Evolutionary conservation across 2,329 filamentous ascomycete genomes (phyloP), one percentile per base, ranked within the genome.

Genomic region (Penicillium olsonii): DNA sequence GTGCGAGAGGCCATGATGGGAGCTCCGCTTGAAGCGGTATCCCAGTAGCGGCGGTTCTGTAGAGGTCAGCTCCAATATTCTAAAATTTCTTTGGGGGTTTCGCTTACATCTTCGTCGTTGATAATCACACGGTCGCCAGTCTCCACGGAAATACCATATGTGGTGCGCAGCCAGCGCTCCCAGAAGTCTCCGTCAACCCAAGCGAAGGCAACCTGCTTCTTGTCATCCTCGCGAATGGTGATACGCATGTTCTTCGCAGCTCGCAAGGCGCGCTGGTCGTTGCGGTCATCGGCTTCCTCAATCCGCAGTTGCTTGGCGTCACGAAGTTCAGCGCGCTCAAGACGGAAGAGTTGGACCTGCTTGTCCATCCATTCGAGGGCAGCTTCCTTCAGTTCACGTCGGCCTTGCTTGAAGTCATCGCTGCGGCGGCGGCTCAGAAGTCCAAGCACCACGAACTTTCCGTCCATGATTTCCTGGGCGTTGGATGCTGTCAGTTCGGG

Each of bases 311-410:
- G 91, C 77, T 99, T 99, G 5, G 91, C 86, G 70, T 97, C 92
- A 44, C 94, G 87, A 41, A 96, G 80, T 70, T 96, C 94, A 75
- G 96, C 90, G 49, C 92, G 82, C 73, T 97, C 92, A 14, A 95
- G 83, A 69, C 96, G 90, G 78, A 96, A 96, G 33, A 90, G 81
- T 60, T 92, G 86, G 15, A 90, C 87, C 72, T 96, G 90, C 75
- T 95, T 94, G 70, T 97, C 92, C 83, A 97, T 96, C 92, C 94
- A 99, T 70, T 97, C 94, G 53, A 92, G 82, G 8, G 94, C 94
- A 1, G 94, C 94, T 59, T 87, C 92, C 81, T 97, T 97, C 74
- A 99, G 85, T 73, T 99, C 95, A 27, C 87, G 85, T 88, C 20
- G 89, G 88, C 48, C 12, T 31, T 81, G 79, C 42, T 84, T 75